Evolutionary conservation across 106 monocot genomes (phyloP).

Genomic region (Allium sativum): DNA sequence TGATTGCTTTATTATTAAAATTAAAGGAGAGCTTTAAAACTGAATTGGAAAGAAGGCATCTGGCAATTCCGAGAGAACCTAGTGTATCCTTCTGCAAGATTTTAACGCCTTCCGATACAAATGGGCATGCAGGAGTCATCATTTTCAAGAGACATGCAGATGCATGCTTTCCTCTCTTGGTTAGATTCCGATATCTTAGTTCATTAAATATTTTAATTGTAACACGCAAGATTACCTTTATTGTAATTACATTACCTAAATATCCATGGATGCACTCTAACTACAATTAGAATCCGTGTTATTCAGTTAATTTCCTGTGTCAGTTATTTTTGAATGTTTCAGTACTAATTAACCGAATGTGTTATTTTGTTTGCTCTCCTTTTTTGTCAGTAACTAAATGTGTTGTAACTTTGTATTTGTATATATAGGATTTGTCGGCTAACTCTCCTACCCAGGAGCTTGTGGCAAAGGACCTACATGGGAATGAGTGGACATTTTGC

Average conservation of each 20-base stretch:
- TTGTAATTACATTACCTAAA: too few relatives aligned
- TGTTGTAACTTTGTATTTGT: background rate
- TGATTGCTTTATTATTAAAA: background rate
- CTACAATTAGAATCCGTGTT: too few relatives aligned
- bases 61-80: background rate
- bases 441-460: constrained; percentile 19
- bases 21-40: background rate
- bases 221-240: background rate
- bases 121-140: constrained; percentile 15
- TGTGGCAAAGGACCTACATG: constrained; percentile 24
- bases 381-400: background rate
- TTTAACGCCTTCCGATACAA: constrained; percentile 19
- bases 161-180: constrained; percentile 22
- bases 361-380: background rate
- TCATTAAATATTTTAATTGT: background rate
- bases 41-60: constrained; percentile 2
- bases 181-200: constrained; percentile 6
- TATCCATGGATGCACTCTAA: too few relatives aligned
- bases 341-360: background rate
- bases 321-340: background rate
- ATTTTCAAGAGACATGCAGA: constrained; percentile 19
- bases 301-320: too few relatives aligned
- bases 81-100: constrained; percentile 17
- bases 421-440: constrained; percentile 17
- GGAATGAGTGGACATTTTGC: constrained; percentile 14